Base-by-base conservation (phyloP, 495 filamentous ascomycete genomes). In the Diplogelasinospora grovesii region DNA sequence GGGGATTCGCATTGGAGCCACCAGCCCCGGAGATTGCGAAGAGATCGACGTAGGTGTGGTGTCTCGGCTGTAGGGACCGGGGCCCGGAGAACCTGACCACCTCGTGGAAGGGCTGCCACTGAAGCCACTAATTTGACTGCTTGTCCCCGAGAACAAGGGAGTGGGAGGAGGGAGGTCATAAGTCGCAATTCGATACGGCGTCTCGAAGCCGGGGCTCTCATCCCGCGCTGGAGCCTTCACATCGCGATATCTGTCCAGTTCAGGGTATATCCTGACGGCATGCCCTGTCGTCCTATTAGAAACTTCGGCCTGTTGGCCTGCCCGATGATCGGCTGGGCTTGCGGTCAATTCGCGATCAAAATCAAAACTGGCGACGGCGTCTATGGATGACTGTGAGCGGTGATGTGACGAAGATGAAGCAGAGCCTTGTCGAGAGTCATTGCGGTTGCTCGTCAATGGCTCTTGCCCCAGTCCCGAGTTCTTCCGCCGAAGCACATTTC, bases 31-130 rank as follows among this genome's bases (percentile, higher is more conserved):
- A 24, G 92, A 98, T 57, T 92, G 85, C n/a, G 92, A 96, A 6
- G 89, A 94, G 54, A 89, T 77, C 6, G 92, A 95, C n/a, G 89
- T 95, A 1, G 92, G 89, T 2, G 92, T 96, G 8, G 92, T 94
- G 28, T 86, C 83, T 50, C 83, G 75, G 61, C 90, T 95, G 64
- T 93, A 97, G 41, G 72, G 65, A 23, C 74, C 69, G 22, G 85
- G 71, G 4, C 88, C 85, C 8, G 92, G 92, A 3, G 92, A 98
- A 38, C 83, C 87, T 22, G 90, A 94, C 51, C 90, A 95, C 43
- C 86, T 74, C 23, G 89, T 96, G n/a, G 92, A 96, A 29, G 90
- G 88, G 43, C 85, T 96, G 42, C 79, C 84, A 41, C 82, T 81
- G 43, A 83, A 77, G 8, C 54, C 69, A 48, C 73, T 77, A 26